A percentile compares a stretch with the other conserved stretches of the same genome.
Evolutionary conservation across 2,329 filamentous ascomycete genomes (phyloP).

Genomic region (Fusarium nodosum): DNA sequence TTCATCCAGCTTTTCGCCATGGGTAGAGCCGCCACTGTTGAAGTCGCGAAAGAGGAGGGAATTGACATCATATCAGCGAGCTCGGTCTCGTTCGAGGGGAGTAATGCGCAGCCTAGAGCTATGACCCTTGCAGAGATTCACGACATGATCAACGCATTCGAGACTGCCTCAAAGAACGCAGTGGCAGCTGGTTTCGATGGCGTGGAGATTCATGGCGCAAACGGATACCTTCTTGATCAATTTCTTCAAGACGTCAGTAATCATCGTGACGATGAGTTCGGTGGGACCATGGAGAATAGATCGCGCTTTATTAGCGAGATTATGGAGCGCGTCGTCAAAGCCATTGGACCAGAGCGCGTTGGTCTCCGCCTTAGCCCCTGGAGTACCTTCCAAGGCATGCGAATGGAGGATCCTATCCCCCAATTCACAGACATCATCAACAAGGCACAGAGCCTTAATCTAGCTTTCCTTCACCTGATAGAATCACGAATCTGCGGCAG

Average conservation of each 20-base stretch:
- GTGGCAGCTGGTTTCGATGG: conserved; percentile 77
- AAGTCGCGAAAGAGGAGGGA: conserved; percentile 48
- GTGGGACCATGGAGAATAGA: conserved; percentile 66
- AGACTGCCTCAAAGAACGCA: conserved; percentile 65
- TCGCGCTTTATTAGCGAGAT: conserved; percentile 67
- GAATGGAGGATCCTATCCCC: conserved; percentile 71
- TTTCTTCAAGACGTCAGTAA: conserved; percentile 68
- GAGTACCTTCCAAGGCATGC: conserved; percentile 73
- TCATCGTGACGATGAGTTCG: conserved; percentile 64
- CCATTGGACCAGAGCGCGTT: conserved; percentile 64
- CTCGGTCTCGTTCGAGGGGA: conserved; percentile 58
- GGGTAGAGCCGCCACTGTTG: conserved; percentile 65
- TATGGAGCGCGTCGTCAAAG: conserved; percentile 55
- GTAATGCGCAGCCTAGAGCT: conserved; percentile 67
- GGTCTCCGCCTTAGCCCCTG: conserved; percentile 73
- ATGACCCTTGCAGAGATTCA: conserved; percentile 76
- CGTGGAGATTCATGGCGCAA: conserved; percentile 71
- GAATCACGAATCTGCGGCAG: conserved; percentile 67
- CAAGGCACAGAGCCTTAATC: conserved; percentile 63
- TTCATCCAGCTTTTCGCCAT: conserved; percentile 73
- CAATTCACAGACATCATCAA: conserved; percentile 72
- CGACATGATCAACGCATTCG: conserved; percentile 69
- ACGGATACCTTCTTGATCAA: conserved; percentile 73
- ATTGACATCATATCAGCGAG: conserved; percentile 49
- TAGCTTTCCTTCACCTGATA: conserved; percentile 73